Percentiles rank a stretch among this genome's conserved stretches.
Conservation (phyloP, 139 green algal genomes). For the Picochlorum sp. region DNA sequence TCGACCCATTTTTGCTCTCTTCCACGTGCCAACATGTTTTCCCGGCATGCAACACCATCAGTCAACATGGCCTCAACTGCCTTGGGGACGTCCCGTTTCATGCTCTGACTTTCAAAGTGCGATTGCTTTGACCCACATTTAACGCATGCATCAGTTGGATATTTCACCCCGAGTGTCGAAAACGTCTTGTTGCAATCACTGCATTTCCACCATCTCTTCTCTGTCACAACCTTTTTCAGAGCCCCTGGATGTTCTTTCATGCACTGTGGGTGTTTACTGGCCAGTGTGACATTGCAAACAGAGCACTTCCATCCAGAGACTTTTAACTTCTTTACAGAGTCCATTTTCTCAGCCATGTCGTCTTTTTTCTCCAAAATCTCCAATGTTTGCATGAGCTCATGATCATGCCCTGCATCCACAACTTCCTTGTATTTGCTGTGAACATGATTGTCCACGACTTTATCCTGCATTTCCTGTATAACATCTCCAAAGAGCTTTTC, state of each 20-base stretch:
- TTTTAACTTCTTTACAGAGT: constrained; percentile 27
- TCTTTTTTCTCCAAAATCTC: constrained; percentile 33
- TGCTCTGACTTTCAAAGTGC: constrained; percentile 24
- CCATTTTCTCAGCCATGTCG: constrained; percentile 31
- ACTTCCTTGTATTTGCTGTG: constrained; percentile 6
- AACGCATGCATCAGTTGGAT: constrained; percentile 29
- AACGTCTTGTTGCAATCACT: constrained; percentile 34
- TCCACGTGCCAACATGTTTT: constrained; percentile 23
- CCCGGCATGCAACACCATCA: constrained; percentile 13
- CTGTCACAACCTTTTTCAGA: constrained; percentile 13
- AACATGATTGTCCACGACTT: background rate
- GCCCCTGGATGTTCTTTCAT: constrained; percentile 10
- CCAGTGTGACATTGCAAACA: constrained; percentile 27
- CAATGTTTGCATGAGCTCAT: constrained; percentile 17
- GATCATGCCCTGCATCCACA: constrained; percentile 16
- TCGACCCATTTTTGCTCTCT: constrained; percentile 37
- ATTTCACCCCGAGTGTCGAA: constrained; percentile 27
- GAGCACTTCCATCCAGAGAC: constrained; percentile 35
- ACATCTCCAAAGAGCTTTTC: background rate
- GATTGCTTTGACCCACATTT: constrained; percentile 26
- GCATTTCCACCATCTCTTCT: constrained; percentile 48
- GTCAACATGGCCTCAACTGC: constrained; percentile 4
- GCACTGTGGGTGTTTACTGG: constrained; percentile 19
- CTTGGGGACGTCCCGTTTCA: constrained; percentile 9
- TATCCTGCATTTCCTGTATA: background rate